Base-by-base conservation (phyloP, 2,329 filamentous ascomycete genomes). In the Phaeosphaeria sp. region DNA sequence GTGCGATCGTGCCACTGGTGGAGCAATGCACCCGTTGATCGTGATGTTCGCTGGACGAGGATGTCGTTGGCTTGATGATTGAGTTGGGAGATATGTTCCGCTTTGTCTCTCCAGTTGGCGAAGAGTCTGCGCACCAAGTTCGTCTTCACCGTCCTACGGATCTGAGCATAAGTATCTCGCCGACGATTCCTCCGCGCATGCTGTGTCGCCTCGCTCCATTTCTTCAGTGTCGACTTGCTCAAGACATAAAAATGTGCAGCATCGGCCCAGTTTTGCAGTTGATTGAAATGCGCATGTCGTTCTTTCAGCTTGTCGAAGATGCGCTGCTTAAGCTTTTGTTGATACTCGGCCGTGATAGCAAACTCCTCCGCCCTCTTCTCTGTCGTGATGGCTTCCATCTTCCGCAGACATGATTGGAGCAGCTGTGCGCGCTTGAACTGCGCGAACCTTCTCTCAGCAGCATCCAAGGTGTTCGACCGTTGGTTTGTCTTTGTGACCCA, bases 211-310 rank as follows among this genome's bases (percentile, higher is more conserved):
- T 78, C 74, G 21, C 78, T 80, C 86, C 85, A 88, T 15, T 72
- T 69, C 60, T 82, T 84, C 51, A 87, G 63, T 2, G 78, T 74
- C 43, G 75, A 78, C 7, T 78, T 86, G 43, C 80, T 76, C n/a
- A 84, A 67, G 39, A 85, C 83, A 67, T 86, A 88, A 62, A 83
- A 87, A 11, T 79, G 75, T 22, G 85, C 85, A 69, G 85, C 81
- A n/a, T 74, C 73, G 24, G 85, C 82, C 83, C 83, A 85, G 22
- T 76, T 76, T 44, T 83, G 79, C 45, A 88, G 71, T 63, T 82
- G 79, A 24, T 73, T 66, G 11, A 82, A 71, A 60, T 85, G 79
- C 17, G 79, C 72, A 6, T 73, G 70, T 39, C 74, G 74, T 18
- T 74, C 66, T 25, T 74, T 71, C 59, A 80, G 72, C 17, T 63